Percentiles rank a stretch among this genome's conserved stretches.
phyloP scores from a whole-genome alignment of 495 filamentous ascomycete species.

The Aspergillus coremiiformis region DNA sequence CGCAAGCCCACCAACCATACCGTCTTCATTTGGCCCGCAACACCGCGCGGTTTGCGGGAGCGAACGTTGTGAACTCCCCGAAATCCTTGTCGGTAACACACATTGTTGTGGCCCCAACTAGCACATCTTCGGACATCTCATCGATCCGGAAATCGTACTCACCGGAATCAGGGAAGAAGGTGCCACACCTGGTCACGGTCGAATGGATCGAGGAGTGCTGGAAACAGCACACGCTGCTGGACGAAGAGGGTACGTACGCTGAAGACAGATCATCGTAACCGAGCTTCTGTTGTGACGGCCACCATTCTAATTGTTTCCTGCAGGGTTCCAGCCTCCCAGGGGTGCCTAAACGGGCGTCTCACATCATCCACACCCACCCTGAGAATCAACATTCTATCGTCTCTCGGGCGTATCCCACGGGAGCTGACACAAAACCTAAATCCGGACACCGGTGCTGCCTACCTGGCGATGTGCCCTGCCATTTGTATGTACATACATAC shows the following conservation, averaged over 20 bases:
- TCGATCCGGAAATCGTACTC: conserved; percentile 26
- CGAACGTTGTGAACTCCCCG: conserved; percentile 23
- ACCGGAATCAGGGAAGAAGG: conserved; percentile 24
- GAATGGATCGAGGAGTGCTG: conserved; percentile 78
- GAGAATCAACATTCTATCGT: neutral
- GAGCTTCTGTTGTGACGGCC: neutral
- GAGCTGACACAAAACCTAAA: neutral
- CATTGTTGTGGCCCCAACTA: conserved; percentile 25
- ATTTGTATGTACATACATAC: neutral
- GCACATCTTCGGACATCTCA: conserved; percentile 12
- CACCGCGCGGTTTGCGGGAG: conserved; percentile 59
- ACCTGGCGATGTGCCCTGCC: neutral
- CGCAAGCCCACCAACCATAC: neutral
- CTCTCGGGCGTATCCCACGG: neutral
- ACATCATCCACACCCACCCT: neutral
- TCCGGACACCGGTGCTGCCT: neutral
- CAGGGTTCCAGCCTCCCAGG: neutral
- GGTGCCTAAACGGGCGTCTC: neutral
- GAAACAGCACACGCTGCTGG: conserved; percentile 67
- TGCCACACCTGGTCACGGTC: conserved; percentile 64
- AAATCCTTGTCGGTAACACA: conserved; percentile 24
- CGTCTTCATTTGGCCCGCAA: conserved; percentile 29
- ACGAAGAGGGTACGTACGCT: conserved; percentile 57
- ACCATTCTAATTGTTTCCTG: neutral
- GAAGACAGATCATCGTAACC: neutral